A percentile compares a stretch with the other conserved stretches of the same genome.
Evolutionary conservation across 805 yeast species (phyloP).

Genomic region (Yamadazyma sp.): DNA sequence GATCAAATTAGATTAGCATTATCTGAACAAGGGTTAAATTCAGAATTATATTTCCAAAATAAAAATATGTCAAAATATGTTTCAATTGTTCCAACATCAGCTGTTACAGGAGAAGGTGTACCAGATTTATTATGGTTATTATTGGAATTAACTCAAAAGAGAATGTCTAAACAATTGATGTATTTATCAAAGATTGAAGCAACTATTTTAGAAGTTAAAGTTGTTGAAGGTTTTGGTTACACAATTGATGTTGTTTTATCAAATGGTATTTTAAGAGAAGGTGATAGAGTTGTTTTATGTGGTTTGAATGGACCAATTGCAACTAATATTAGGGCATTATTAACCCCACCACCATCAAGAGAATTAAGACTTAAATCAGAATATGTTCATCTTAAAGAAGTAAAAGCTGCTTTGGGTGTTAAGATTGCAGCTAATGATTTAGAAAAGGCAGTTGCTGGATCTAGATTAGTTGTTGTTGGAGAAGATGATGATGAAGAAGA

Average conservation of each 20-base stretch:
- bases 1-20: conserved; percentile 83
- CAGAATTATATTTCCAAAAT: conserved; percentile 94
- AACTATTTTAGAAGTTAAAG: conserved; percentile 95
- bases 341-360: conserved; percentile 96
- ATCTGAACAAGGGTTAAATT: conserved; percentile 97
- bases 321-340: conserved; percentile 89
- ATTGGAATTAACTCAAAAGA: conserved; percentile 92
- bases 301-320: conserved; percentile 99
- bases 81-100: conserved; percentile 97
- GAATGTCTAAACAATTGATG: conserved; percentile 98
- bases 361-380: conserved; percentile 97
- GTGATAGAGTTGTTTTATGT: conserved; percentile 92
- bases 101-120: conserved; percentile 99
- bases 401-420: conserved; percentile 98
- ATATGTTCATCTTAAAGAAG: conserved; percentile 94
- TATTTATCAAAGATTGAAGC: conserved; percentile 93
- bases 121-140: conserved; percentile 96
- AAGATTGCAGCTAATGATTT: conserved; percentile 97
- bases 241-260: conserved; percentile 97
- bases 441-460: conserved; percentile 99
- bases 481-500: conserved; percentile 98
- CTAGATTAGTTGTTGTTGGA: conserved; percentile 90
- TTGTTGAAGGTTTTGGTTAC: conserved; percentile 97
- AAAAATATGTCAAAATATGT: conserved; percentile 90
- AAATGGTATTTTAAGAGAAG: conserved; percentile 93